Percentiles rank a stretch among this genome's conserved stretches.
These are phyloP conservation scores for Penicillium sp. DNA, from an alignment of 2,329 filamentous ascomycete genomes.

Conservation along the genomic window DNA sequence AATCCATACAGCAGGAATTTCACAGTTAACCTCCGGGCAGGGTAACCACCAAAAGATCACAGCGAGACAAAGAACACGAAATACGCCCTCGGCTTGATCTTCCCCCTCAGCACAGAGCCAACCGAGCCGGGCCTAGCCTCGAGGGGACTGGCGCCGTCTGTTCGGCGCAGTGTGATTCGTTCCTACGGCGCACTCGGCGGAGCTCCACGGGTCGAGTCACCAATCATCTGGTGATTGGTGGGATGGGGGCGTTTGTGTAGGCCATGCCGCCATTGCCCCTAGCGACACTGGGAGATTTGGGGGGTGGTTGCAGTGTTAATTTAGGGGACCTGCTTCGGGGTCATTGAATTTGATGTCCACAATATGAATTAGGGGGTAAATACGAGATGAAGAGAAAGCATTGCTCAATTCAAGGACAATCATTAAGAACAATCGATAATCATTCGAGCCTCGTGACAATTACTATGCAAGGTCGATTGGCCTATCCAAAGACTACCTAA, in stretches of 20 bases:
- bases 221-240: conserved; percentile 10
- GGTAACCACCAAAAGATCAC: background rate
- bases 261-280: conserved; percentile 22
- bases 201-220: conserved; percentile 6
- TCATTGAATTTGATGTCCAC: background rate
- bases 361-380: background rate
- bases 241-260: background rate
- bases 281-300: conserved; percentile 17
- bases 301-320: conserved; percentile 2
- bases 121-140: conserved; percentile 2
- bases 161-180: conserved; percentile 15
- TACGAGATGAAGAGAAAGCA: background rate
- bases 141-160: background rate
- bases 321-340: conserved; percentile 1
- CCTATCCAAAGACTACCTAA: background rate
- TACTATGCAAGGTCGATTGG: background rate
- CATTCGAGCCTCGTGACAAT: background rate
- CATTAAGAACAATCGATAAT: too few species aligned
- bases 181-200: background rate
- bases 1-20: background rate
- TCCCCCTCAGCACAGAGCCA: conserved; percentile 6
- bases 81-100: conserved; percentile 18
- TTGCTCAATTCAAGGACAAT: background rate
- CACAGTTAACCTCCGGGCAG: background rate
- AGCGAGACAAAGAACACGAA: background rate